Evolutionary conservation across 1,284 basidiomycete species (phyloP).

Genomic region (Retiboletus fuscus): DNA sequence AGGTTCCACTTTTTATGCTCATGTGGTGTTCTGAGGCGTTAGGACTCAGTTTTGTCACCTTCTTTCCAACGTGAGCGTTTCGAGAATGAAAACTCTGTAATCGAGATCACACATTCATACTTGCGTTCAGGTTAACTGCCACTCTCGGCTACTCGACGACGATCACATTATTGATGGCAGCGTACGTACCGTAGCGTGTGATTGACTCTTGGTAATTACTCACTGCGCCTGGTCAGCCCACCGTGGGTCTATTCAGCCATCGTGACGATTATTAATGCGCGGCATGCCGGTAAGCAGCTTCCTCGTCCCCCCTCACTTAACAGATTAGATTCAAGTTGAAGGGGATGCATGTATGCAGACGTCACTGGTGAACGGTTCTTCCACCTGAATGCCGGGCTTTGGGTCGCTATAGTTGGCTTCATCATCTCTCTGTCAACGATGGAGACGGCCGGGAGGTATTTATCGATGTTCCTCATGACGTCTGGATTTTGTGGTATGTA

Average conservation of each 20-base stretch:
- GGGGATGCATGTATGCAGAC: neutral
- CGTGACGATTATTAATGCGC: conserved; percentile 68
- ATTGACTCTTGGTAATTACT: neutral
- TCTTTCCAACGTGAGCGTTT: no score
- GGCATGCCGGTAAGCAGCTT: conserved; percentile 67
- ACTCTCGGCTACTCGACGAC: no score
- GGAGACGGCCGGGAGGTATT: conserved; percentile 66
- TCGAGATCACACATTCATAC: no score
- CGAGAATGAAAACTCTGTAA: no score
- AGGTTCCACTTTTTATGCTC: conserved; percentile 60
- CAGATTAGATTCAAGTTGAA: neutral
- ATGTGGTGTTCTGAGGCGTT: conserved; percentile 70
- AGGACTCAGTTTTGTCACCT: no score
- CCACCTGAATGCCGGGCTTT: conserved; percentile 51
- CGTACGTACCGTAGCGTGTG: conserved; percentile 47
- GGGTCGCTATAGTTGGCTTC: conserved; percentile 70
- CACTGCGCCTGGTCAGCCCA: conserved; percentile 54
- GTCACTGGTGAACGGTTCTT: no score
- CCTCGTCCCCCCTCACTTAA: neutral
- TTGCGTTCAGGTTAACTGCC: no score
- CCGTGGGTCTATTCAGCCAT: conserved; percentile 72
- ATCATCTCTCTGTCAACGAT: conserved; percentile 71
- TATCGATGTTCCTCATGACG: conserved; percentile 76
- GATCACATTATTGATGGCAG: no score
- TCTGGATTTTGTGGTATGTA: conserved; percentile 62